Evolutionary conservation across 352 stramenopile genomes (phyloP).

Genomic region (Phytophthora boehmeriae): DNA sequence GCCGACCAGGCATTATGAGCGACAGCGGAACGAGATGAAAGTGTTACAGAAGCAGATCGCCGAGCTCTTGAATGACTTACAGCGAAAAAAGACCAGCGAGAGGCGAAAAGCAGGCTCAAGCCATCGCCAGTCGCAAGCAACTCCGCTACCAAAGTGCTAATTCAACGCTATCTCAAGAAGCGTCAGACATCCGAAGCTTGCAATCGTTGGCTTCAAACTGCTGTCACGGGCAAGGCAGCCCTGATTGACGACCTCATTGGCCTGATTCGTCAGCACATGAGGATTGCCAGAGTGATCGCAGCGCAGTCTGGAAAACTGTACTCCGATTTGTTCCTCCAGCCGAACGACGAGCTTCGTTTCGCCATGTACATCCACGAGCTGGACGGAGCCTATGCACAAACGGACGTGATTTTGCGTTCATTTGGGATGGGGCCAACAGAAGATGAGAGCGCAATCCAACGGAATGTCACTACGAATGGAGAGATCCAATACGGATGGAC

Average conservation of each 20-base stretch:
- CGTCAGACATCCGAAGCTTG: no score
- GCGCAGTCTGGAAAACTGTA: background rate
- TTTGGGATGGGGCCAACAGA: background rate
- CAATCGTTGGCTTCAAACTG: no score
- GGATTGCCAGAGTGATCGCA: background rate
- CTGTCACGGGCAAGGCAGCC: no score
- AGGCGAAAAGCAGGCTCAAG: no score
- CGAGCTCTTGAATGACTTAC: no score
- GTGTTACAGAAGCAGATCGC: no score
- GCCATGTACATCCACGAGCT: slow-evolving; percentile 10
- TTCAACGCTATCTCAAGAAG: no score
- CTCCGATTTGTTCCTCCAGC: background rate
- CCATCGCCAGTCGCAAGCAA: no score
- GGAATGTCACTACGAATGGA: slow-evolving; percentile 2
- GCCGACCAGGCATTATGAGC: no score
- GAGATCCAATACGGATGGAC: slow-evolving; percentile 3
- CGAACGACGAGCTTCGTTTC: slow-evolving; percentile 9
- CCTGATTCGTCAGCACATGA: background rate
- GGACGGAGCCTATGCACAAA: slow-evolving; percentile 4
- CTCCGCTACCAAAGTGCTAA: no score
- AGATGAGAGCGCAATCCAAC: background rate
- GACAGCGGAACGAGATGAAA: no score
- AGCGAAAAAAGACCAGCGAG: no score
- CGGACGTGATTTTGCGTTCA: background rate
- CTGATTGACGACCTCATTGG: slow-evolving; percentile 7